phyloP scores from a whole-genome alignment of 352 stramenopile species.

The Globisporangium emineosum region DNA sequence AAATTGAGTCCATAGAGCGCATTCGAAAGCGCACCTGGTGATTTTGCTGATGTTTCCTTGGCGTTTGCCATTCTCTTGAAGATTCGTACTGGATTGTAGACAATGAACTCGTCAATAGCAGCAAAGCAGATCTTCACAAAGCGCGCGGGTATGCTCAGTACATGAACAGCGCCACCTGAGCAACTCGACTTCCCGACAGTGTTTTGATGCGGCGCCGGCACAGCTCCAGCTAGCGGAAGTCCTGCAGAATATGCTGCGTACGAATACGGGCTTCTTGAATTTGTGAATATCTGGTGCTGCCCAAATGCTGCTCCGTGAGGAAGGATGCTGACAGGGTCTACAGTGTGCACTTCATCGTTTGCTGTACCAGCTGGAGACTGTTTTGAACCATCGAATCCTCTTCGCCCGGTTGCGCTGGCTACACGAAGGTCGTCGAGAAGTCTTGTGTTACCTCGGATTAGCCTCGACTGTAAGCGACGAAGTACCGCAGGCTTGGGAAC shows the following conservation, averaged over 20 bases:
- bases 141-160: constrained; percentile 30
- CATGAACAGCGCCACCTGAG: constrained; percentile 7
- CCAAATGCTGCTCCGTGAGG: constrained; percentile 34
- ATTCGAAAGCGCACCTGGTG: neutral
- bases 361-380: neutral
- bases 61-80: constrained; percentile 29
- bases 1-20: constrained; percentile 14
- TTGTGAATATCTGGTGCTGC: constrained; percentile 38
- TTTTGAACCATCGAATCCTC: neutral
- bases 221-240: neutral
- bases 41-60: constrained; percentile 1
- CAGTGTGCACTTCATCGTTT: constrained; percentile 8
- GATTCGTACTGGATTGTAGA: constrained; percentile 40
- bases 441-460: constrained; percentile 21
- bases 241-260: constrained; percentile 32
- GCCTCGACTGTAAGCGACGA: constrained; percentile 28
- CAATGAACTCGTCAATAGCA: constrained; percentile 28
- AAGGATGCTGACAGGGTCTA: constrained; percentile 38
- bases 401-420: neutral
- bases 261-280: constrained; percentile 32
- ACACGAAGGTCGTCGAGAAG: neutral
- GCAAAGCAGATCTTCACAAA: constrained; percentile 29
- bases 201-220: neutral
- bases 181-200: neutral
- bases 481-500: constrained; percentile 21